Percentiles rank a stretch among this genome's conserved stretches.
Conservation (phyloP, 352 stramenopile species). For the Peronospora tabacina region DNA sequence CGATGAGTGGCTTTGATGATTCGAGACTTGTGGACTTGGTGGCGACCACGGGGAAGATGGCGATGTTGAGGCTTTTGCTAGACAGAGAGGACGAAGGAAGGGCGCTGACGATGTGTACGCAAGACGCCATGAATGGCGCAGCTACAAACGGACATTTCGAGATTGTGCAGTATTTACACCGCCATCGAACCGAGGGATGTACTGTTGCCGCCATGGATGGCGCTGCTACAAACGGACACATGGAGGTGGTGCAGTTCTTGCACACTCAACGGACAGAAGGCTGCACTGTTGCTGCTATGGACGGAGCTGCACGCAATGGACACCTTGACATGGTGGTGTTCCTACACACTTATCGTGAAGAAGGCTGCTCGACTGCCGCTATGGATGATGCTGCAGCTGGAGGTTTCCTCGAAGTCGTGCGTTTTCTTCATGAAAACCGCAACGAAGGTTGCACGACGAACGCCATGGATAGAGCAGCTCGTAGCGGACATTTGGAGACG, state of each 20-base stretch:
- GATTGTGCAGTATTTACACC: slow-evolving; percentile 31
- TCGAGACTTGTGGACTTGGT: slow-evolving; percentile 21
- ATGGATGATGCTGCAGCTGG: slow-evolving; percentile 31
- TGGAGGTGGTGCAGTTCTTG: slow-evolving; percentile 32
- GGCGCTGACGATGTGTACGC: slow-evolving; percentile 5
- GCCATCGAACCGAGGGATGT: slow-evolving; percentile 20
- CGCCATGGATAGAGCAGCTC: slow-evolving; percentile 31
- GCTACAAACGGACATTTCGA: slow-evolving; percentile 32
- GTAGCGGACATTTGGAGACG: slow-evolving; percentile 23
- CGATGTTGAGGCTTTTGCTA: slow-evolving; percentile 16
- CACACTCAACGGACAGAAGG: slow-evolving; percentile 28
- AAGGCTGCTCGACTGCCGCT: slow-evolving; percentile 26
- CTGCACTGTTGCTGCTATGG: slow-evolving; percentile 27
- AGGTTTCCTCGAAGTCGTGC: slow-evolving; percentile 27
- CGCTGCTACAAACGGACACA: slow-evolving; percentile 27
- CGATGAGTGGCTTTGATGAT: slow-evolving; percentile 20
- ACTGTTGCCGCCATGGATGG: slow-evolving; percentile 37
- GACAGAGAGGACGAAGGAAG: slow-evolving; percentile 1
- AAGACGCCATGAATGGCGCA: slow-evolving; percentile 30
- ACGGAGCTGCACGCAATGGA: slow-evolving; percentile 12
- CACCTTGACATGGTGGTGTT: slow-evolving; percentile 16
- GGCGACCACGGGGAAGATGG: slow-evolving; percentile 22
- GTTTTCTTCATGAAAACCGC: slow-evolving; percentile 28
- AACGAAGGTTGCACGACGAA: slow-evolving; percentile 27
- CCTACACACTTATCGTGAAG: slow-evolving; percentile 13